Evolutionary conservation across 2,329 filamentous ascomycete genomes (phyloP).

Genomic region (Clonostachys rhizophaga): DNA sequence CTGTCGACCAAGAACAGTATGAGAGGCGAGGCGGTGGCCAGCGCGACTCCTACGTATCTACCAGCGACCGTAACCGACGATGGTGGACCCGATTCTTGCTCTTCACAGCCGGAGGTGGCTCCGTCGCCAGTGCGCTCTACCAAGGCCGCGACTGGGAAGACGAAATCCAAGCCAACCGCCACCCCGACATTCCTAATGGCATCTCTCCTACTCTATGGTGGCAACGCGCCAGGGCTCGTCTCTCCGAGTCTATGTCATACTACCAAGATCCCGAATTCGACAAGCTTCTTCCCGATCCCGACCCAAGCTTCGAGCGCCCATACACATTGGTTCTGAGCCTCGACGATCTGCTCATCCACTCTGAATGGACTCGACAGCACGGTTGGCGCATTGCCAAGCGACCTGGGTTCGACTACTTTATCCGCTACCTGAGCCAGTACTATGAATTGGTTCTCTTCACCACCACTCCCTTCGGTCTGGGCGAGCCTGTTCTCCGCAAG

Average conservation of each 20-base stretch:
- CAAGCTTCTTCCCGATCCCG: slow-evolving; percentile 81
- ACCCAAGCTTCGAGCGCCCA: slow-evolving; percentile 75
- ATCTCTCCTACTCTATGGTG: slow-evolving; percentile 76
- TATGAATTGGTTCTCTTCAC: slow-evolving; percentile 98
- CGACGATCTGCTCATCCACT: slow-evolving; percentile 92
- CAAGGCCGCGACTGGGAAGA: slow-evolving; percentile 88
- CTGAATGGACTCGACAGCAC: slow-evolving; percentile 89
- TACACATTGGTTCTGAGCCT: slow-evolving; percentile 91
- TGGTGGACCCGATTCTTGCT: slow-evolving; percentile 74
- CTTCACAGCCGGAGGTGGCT: slow-evolving; percentile 49
- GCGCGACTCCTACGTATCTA: slow-evolving; percentile 81
- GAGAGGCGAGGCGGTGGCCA: slow-evolving; percentile 28
- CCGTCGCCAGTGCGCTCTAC: slow-evolving; percentile 61
- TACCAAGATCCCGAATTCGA: slow-evolving; percentile 95
- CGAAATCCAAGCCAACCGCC: slow-evolving; percentile 64
- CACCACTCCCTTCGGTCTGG: slow-evolving; percentile 76
- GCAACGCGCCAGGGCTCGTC: slow-evolving; percentile 70
- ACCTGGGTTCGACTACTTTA: slow-evolving; percentile 93
- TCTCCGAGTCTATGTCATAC: slow-evolving; percentile 75
- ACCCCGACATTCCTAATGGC: slow-evolving; percentile 72
- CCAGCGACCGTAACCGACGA: slow-evolving; percentile 76
- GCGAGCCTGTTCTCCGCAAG: slow-evolving; percentile 85
- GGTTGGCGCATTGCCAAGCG: slow-evolving; percentile 95
- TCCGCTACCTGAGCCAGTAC: slow-evolving; percentile 95
- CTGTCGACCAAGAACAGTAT: slow-evolving; percentile 28